Conservation (phyloP, 306 rosid genomes). For the Dicorynia guianensis region DNA sequence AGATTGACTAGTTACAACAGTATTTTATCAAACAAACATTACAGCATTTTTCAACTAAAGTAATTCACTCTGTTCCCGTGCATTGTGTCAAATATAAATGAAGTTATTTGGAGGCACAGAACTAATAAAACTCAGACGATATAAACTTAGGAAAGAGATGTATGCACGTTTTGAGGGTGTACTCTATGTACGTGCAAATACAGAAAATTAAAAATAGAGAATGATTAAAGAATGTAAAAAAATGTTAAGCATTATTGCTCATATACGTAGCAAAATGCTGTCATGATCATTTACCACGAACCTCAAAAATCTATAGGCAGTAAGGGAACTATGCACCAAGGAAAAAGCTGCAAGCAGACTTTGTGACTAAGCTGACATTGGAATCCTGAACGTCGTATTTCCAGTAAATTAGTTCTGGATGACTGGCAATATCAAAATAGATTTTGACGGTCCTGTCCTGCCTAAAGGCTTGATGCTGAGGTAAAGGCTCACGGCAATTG, state of each 20-base stretch:
- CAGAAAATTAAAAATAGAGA: no score
- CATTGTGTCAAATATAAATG: no score
- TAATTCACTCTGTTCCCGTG: no score
- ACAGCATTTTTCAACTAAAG: no score
- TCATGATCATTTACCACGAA: constrained; percentile 9
- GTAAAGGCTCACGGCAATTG: neutral
- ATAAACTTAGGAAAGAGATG: no score
- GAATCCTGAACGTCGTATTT: neutral
- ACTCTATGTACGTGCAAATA: no score
- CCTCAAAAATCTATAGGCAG: constrained; percentile 18
- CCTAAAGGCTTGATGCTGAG: neutral
- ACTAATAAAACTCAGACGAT: neutral
- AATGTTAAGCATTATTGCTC: no score
- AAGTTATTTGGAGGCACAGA: neutral
- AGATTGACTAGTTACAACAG: no score
- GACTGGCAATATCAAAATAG: neutral
- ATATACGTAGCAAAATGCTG: neutral
- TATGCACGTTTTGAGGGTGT: no score
- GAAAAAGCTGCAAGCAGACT: neutral
- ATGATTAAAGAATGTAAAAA: no score
- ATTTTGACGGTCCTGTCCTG: neutral
- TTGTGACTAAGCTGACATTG: neutral
- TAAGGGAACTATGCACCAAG: neutral
- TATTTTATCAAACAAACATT: no score
- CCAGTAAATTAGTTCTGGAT: neutral